A percentile compares a stretch with the other conserved stretches of the same genome.
Conservation (phyloP, 768 basidiomycete species). For the Boletus speciosus region DNA sequence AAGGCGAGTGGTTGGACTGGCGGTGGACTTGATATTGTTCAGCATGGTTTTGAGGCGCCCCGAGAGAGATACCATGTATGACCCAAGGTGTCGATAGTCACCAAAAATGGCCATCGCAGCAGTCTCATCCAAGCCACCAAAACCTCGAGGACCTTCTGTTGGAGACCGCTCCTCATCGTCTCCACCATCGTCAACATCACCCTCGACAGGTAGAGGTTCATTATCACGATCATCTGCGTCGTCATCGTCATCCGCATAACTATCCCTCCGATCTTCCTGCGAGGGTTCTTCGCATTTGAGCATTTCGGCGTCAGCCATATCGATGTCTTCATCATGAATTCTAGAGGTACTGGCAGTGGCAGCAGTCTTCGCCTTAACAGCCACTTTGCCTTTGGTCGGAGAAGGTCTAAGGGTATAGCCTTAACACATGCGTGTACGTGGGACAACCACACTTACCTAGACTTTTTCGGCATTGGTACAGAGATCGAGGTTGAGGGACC, state of each 20-base stretch:
- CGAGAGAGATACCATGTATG: conserved; percentile 89
- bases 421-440: conserved; percentile 10
- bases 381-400: conserved; percentile 56
- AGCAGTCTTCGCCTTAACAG: conserved; percentile 54
- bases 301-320: conserved; percentile 66
- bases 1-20: conserved; percentile 82
- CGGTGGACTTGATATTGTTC: conserved; percentile 79
- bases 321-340: conserved; percentile 66
- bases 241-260: conserved; percentile 39
- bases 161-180: conserved; percentile 37
- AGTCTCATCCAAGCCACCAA: conserved; percentile 61
- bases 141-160: conserved; percentile 35
- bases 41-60: conserved; percentile 88
- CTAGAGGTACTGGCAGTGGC: conserved; percentile 61
- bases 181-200: conserved; percentile 44
- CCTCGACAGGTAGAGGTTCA: conserved; percentile 43
- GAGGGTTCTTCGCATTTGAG: conserved; percentile 44
- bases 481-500: conserved; percentile 40
- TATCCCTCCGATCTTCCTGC: conserved; percentile 46
- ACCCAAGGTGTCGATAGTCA: conserved; percentile 83
- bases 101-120: conserved; percentile 79
- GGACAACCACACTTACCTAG: conserved; percentile 43
- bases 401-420: conserved; percentile 38
- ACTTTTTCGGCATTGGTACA: conserved; percentile 72
- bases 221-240: conserved; percentile 48